Evolutionary conservation across 2,329 filamentous ascomycete species (phyloP), one percentile per base, ranked within the genome.

Genomic region (Fonsecaea erecta): DNA sequence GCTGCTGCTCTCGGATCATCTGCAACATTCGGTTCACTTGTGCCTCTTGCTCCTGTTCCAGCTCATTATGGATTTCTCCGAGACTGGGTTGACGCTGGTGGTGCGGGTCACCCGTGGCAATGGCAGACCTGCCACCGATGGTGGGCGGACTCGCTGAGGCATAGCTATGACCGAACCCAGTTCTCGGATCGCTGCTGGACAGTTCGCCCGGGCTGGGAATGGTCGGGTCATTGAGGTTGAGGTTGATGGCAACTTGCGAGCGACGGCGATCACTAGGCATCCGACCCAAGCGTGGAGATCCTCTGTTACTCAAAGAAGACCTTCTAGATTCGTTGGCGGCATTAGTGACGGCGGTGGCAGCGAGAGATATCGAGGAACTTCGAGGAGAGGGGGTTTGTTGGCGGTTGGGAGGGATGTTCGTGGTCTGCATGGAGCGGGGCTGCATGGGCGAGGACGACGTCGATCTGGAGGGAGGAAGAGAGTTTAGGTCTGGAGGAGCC

Each of bases 271-370:
- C 79, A 21, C 76, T 76, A 24, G 76, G 73, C 59, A 66, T 68
- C 57, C 73, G 71, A 43, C 68, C 71, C 1, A 70, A 62, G 28
- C 70, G 70, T 2, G 74, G 72, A 9, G 79, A 77, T 55, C 74
- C 71, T 57, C 75, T 76, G 57, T 72, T 72, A 68, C 74, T 76
- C 61, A 76, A 40, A 5, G 76, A 77, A 21, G 79, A 79, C 52
- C 78, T 76, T 59, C 74, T 73, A 11, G 85, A 84, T 70, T 90
- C 87, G 30, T 92, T 85, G 58, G 91, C 87, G 30, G 90, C 89
- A 75, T 94, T 94, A 77, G 93, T 85, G 51, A 90, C 88, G 7
- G 90, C 90, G 12, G 91, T 87, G 58, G 90, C 90, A 74, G 90
- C 90, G 9, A 95, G 83, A 14, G 90, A 92, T 46, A 89, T 87